Conservation (phyloP, 2,329 filamentous ascomycete genomes). For the Capronia epimyces region DNA sequence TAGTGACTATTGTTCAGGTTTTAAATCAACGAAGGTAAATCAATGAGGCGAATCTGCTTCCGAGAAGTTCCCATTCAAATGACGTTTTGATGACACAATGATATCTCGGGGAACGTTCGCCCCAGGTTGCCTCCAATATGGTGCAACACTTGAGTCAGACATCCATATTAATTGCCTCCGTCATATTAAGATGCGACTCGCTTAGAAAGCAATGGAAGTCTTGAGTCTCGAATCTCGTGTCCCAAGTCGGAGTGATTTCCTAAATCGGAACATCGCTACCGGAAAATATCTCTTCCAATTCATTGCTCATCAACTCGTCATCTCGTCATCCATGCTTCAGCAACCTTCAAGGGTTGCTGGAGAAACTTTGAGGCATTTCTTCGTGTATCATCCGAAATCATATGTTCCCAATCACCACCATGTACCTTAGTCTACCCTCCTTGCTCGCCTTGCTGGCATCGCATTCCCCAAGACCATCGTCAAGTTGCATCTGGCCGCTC, state of each 20-base stretch:
- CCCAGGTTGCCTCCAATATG: no score
- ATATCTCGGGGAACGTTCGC: no score
- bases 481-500: constrained; percentile 64
- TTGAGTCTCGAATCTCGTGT: not conserved
- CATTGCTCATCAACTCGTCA: not conserved
- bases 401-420: constrained; percentile 53
- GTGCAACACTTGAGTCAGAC: no score
- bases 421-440: constrained; percentile 51
- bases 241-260: not conserved
- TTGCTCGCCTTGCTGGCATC: constrained; percentile 38
- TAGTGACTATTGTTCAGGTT: no score
- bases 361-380: not conserved
- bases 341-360: no score
- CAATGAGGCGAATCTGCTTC: no score
- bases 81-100: no score
- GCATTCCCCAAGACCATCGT: constrained; percentile 81
- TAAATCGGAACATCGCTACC: not conserved
- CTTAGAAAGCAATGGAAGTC: no score
- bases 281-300: not conserved
- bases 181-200: no score
- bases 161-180: no score
- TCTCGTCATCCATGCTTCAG: not conserved
- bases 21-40: no score
- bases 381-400: not conserved
- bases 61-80: no score